Conservation (phyloP, 2,329 filamentous ascomycete species). For the Xylariaceae sp. region DNA sequence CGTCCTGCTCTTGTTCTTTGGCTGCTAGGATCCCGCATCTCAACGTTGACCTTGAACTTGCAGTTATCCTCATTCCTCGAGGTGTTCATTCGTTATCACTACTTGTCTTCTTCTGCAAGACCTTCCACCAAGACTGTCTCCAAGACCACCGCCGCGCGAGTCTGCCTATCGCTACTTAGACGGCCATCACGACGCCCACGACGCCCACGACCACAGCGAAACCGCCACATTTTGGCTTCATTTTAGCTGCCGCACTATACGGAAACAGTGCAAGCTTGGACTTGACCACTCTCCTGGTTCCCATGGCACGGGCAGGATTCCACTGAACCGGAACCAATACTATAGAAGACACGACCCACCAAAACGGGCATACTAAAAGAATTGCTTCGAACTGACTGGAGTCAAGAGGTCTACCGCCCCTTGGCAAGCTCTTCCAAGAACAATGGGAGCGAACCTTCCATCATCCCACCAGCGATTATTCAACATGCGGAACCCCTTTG, state of each 20-base stretch:
- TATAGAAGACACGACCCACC: background rate
- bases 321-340: background rate
- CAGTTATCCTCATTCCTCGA: constrained; percentile 10
- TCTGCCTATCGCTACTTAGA: background rate
- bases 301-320: background rate
- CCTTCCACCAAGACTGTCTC: background rate
- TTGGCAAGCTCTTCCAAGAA: constrained; percentile 23
- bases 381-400: constrained; percentile 15
- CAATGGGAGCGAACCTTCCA: constrained; percentile 38
- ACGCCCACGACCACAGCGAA: constrained; percentile 7
- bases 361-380: constrained; percentile 1
- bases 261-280: constrained; percentile 4
- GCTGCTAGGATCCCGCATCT: constrained; percentile 8
- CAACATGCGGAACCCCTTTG: constrained; percentile 46
- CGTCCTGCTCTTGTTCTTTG: constrained; percentile 17
- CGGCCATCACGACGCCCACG: constrained; percentile 1
- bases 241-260: background rate
- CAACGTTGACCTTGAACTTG: constrained; percentile 2
- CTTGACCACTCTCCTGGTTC: constrained; percentile 6
- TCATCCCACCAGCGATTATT: constrained; percentile 39
- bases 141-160: too few species aligned
- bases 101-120: constrained; percentile 1
- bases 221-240: background rate
- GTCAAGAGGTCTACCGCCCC: constrained; percentile 17
- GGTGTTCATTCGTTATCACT: constrained; percentile 22